phyloP scores from a whole-genome alignment of 148 eudicot genomes.

The Suaeda aralocaspica region DNA sequence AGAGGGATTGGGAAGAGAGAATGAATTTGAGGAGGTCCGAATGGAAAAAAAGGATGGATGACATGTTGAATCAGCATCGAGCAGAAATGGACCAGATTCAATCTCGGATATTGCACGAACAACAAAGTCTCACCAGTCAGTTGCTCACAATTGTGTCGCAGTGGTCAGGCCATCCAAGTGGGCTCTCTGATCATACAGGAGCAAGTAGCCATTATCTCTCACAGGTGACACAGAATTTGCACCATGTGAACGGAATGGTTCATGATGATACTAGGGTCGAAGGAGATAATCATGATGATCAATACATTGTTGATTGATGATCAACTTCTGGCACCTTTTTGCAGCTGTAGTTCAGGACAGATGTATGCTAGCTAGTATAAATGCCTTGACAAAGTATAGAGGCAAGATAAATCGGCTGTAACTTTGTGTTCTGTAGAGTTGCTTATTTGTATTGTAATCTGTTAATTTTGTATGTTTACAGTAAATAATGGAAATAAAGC shows the following conservation, averaged over 20 bases:
- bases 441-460: conserved; percentile 15
- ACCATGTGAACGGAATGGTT: conserved; percentile 74
- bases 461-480: conserved; percentile 7
- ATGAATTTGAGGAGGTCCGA: conserved; percentile 59
- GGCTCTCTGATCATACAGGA: conserved; percentile 68
- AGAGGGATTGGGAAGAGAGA: conserved; percentile 78
- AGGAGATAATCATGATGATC: conserved; percentile 80
- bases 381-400: conserved; percentile 20
- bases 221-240: conserved; percentile 84
- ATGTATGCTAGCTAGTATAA: conserved; percentile 7
- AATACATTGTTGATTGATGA: conserved; percentile 83
- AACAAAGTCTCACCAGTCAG: conserved; percentile 69
- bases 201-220: conserved; percentile 75
- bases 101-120: conserved; percentile 73
- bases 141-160: conserved; percentile 75
- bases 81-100: conserved; percentile 78
- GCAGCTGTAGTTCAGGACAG: conserved; percentile 20
- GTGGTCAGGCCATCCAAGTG: conserved; percentile 79
- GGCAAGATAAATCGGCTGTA: conserved; percentile 17
- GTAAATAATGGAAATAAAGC: conserved; percentile 8
- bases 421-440: conserved; percentile 5
- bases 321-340: conserved; percentile 12
- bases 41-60: conserved; percentile 73
- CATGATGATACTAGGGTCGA: conserved; percentile 75
- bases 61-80: conserved; percentile 62